phyloP scores from a whole-genome alignment of 805 yeast species.

The Candida pini region DNA sequence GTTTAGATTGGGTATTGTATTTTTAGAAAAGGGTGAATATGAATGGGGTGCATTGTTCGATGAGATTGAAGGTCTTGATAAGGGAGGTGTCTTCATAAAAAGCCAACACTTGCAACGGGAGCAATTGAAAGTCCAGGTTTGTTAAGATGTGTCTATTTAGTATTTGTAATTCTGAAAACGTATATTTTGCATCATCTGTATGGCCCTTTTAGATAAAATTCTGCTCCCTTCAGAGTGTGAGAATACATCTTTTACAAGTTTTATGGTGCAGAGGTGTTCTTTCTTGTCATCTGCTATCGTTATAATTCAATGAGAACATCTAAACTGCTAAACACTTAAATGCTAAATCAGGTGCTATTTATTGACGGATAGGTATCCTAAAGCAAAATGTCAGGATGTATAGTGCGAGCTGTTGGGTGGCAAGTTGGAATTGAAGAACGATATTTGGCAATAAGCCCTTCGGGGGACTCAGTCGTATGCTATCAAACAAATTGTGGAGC shows the following conservation, averaged over 20 bases:
- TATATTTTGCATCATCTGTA: too few relatives aligned
- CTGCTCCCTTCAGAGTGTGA: too few relatives aligned
- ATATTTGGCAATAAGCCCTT: slow-evolving; percentile 65
- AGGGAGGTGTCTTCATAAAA: slow-evolving; percentile 18
- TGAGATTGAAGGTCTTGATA: slow-evolving; percentile 27
- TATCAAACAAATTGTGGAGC: slow-evolving; percentile 46
- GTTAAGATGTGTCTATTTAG: slow-evolving; percentile 4
- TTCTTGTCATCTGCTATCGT: too few relatives aligned
- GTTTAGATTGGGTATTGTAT: slow-evolving; percentile 50
- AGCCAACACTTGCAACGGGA: slow-evolving; percentile 34
- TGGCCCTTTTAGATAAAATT: too few relatives aligned
- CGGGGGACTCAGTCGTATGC: slow-evolving; percentile 72
- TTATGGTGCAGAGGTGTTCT: too few relatives aligned
- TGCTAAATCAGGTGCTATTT: too few relatives aligned
- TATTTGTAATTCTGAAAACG: too few relatives aligned
- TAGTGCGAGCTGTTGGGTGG: slow-evolving; percentile 58
- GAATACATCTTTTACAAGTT: too few relatives aligned
- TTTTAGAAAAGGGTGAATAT: slow-evolving; percentile 73
- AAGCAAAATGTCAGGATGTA: slow-evolving; percentile 57
- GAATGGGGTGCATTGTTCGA: slow-evolving; percentile 72
- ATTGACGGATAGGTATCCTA: too few relatives aligned
- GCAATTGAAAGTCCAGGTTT: slow-evolving; percentile 28
- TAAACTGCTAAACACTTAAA: too few relatives aligned
- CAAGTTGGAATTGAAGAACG: slow-evolving; percentile 49
- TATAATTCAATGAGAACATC: too few relatives aligned